Conservation (phyloP, 1,284 basidiomycete species). For the Pseudozyma tsukubaensis region DNA sequence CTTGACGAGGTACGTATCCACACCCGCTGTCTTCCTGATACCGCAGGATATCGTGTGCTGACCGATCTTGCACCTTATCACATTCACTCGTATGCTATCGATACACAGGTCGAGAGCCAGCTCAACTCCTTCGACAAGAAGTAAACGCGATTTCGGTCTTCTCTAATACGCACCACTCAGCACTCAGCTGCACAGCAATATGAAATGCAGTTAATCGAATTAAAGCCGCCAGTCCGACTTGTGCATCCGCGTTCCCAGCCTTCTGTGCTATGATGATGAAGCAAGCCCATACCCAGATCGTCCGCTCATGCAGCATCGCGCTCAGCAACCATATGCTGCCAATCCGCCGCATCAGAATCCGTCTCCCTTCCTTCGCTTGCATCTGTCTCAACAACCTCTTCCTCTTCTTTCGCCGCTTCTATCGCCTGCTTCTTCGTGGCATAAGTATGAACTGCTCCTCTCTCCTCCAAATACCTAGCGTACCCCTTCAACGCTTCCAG, state of each 20-base stretch:
- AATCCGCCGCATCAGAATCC: slow-evolving; percentile 28
- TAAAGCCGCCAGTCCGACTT: neutral
- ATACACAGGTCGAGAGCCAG: slow-evolving; percentile 43
- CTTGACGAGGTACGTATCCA: slow-evolving; percentile 53
- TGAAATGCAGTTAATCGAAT: slow-evolving; percentile 11
- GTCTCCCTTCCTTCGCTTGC: slow-evolving; percentile 15
- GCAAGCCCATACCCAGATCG: neutral
- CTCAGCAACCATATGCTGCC: slow-evolving; percentile 35
- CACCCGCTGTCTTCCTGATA: neutral
- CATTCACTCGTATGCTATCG: neutral
- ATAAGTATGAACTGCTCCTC: slow-evolving; percentile 13
- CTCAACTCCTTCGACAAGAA: slow-evolving; percentile 57
- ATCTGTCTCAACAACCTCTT: slow-evolving; percentile 15
- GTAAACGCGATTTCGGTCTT: slow-evolving; percentile 14
- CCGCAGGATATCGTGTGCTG: slow-evolving; percentile 1
- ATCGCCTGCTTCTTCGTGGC: slow-evolving; percentile 1
- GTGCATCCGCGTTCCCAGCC: neutral
- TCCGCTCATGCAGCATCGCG: slow-evolving; percentile 20
- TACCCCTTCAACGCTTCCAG: slow-evolving; percentile 37
- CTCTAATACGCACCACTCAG: slow-evolving; percentile 6
- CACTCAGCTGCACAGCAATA: slow-evolving; percentile 3
- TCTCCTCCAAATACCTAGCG: slow-evolving; percentile 35
- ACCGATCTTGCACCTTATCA: neutral
- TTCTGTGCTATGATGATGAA: neutral
- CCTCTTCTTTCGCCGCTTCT: slow-evolving; percentile 6